Evolutionary conservation across 495 filamentous ascomycete genomes (phyloP).

Genomic region (Wilcoxina mikolae): DNA sequence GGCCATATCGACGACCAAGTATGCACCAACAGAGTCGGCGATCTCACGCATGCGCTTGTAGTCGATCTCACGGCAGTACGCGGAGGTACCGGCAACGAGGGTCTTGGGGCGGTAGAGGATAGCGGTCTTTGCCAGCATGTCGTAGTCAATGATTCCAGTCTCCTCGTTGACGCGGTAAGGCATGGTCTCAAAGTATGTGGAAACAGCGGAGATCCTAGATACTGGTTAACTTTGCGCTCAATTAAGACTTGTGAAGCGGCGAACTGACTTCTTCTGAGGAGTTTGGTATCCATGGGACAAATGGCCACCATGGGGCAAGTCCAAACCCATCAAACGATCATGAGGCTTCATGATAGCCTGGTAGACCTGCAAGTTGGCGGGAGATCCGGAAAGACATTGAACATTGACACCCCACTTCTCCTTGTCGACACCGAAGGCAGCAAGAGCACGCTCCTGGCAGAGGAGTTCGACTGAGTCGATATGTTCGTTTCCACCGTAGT

Average conservation of each 20-base stretch:
- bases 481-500: slow-evolving; percentile 98
- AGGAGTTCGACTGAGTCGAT: slow-evolving; percentile 92
- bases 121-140: slow-evolving; percentile 78
- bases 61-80: slow-evolving; percentile 97
- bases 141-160: slow-evolving; percentile 97
- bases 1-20: slow-evolving; percentile 94
- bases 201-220: slow-evolving; percentile 71
- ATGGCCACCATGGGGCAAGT: slow-evolving; percentile 95
- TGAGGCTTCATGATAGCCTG: slow-evolving; percentile 97
- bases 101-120: slow-evolving; percentile 90
- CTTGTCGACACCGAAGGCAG: slow-evolving; percentile 74
- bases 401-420: slow-evolving; percentile 98
- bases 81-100: slow-evolving; percentile 91
- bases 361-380: slow-evolving; percentile 96
- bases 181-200: slow-evolving; percentile 90
- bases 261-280: slow-evolving; percentile 64
- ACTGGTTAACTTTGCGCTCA: slow-evolving; percentile 12
- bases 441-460: slow-evolving; percentile 87
- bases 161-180: slow-evolving; percentile 80
- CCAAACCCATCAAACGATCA: slow-evolving; percentile 91
- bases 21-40: slow-evolving; percentile 82
- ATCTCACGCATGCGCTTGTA: slow-evolving; percentile 95
- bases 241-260: not conserved
- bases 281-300: slow-evolving; percentile 98
- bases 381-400: slow-evolving; percentile 79